Conservation (phyloP, 2,329 filamentous ascomycete species). For the Aspergillus terreus region DNA sequence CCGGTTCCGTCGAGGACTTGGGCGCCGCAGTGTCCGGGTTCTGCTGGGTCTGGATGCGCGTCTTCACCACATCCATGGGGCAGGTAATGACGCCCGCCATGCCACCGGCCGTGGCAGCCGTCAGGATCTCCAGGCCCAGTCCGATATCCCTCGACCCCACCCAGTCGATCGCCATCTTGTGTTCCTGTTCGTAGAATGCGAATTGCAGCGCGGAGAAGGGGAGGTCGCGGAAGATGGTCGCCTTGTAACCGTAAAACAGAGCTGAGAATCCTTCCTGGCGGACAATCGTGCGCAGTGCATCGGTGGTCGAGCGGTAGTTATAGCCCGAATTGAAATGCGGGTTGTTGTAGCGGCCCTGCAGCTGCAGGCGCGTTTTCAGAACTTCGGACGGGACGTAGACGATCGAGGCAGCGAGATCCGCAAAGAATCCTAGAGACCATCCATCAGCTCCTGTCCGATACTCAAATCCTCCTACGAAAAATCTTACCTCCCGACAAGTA, state of each 20-base stretch:
- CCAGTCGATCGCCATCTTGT: slow-evolving; percentile 73
- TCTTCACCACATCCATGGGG: slow-evolving; percentile 96
- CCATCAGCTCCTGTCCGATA: slow-evolving; percentile 3
- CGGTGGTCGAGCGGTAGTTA: slow-evolving; percentile 82
- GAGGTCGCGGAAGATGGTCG: slow-evolving; percentile 87
- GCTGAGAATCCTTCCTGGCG: slow-evolving; percentile 77
- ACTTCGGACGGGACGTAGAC: slow-evolving; percentile 97
- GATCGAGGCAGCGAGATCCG: slow-evolving; percentile 85
- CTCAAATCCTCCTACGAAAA: slow-evolving; percentile 9
- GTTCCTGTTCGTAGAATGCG: slow-evolving; percentile 96
- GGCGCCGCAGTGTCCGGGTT: slow-evolving; percentile 46
- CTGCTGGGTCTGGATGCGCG: slow-evolving; percentile 89
- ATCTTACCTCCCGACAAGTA: slow-evolving; percentile 78
- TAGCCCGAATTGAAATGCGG: slow-evolving; percentile 91
- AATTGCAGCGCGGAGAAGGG: slow-evolving; percentile 97
- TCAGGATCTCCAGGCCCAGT: slow-evolving; percentile 77
- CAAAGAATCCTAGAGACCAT: slow-evolving; percentile 67
- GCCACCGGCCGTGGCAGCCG: slow-evolving; percentile 83
- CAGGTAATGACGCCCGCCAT: slow-evolving; percentile 93
- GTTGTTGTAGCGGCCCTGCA: slow-evolving; percentile 94
- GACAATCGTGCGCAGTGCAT: slow-evolving; percentile 82
- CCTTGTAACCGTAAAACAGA: slow-evolving; percentile 95
- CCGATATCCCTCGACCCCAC: slow-evolving; percentile 81
- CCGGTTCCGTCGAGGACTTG: slow-evolving; percentile 27
- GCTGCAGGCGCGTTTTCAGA: slow-evolving; percentile 90